A percentile compares a stretch with the other conserved stretches of the same genome.
phyloP scores from a whole-genome alignment of 169 alveolate species.

The Plasmodium reichenowi region DNA sequence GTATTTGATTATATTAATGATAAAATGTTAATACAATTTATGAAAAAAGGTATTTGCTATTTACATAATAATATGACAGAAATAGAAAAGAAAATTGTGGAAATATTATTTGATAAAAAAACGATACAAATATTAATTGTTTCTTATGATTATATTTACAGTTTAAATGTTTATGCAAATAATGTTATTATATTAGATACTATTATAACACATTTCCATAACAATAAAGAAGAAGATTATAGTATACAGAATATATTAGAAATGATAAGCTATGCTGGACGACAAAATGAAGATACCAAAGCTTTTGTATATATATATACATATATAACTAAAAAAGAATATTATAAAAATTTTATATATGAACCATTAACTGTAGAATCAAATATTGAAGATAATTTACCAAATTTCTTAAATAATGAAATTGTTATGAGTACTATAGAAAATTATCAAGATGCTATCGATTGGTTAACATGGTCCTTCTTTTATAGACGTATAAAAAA shows the following conservation, averaged over 20 bases:
- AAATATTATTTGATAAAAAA: slow-evolving; percentile 86
- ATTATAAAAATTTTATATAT: slow-evolving; percentile 95
- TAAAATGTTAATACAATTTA: slow-evolving; percentile 4
- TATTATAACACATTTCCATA: slow-evolving; percentile 80
- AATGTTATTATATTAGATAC: slow-evolving; percentile 90
- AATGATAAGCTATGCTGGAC: slow-evolving; percentile 92
- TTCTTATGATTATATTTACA: slow-evolving; percentile 94
- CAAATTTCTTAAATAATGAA: slow-evolving; percentile 97
- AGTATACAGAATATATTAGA: slow-evolving; percentile 95
- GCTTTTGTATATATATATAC: slow-evolving; percentile 79
- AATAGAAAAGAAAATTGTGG: slow-evolving; percentile 88
- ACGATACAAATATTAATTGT: slow-evolving; percentile 91
- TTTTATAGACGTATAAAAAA: slow-evolving; percentile 97
- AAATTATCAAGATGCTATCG: slow-evolving; percentile 97
- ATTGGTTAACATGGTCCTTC: slow-evolving; percentile 99
- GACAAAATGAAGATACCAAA: slow-evolving; percentile 81
- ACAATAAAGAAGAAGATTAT: slow-evolving; percentile 94
- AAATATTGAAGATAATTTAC: slow-evolving; percentile 93
- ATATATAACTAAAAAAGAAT: slow-evolving; percentile 95
- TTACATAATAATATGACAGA: slow-evolving; percentile 88
- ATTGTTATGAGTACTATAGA: slow-evolving; percentile 96
- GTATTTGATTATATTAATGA: slow-evolving; percentile 3
- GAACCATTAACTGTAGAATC: slow-evolving; percentile 99
- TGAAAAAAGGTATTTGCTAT: slow-evolving; percentile 48
- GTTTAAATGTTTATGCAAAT: slow-evolving; percentile 87